Evolutionary conservation across 2,329 filamentous ascomycete species (phyloP).

Genomic region (Pseudogymnoascus sp.): DNA sequence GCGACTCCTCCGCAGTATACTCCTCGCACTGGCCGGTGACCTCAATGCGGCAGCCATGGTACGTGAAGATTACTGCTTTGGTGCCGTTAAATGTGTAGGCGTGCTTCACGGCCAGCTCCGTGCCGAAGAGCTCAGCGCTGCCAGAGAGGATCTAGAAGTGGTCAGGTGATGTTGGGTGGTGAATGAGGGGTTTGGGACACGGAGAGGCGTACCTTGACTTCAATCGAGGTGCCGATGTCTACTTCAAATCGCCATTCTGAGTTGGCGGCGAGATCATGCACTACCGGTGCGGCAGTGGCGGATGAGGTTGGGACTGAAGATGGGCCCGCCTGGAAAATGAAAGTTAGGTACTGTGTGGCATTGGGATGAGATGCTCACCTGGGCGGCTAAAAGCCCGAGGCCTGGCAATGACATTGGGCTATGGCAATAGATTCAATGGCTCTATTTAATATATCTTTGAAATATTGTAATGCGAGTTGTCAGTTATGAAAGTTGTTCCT

Average conservation of each 20-base stretch:
- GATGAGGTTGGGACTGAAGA: conserved; percentile 18
- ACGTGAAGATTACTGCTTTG: conserved; percentile 85
- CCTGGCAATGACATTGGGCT: conserved; percentile 62
- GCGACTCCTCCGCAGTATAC: conserved; percentile 68
- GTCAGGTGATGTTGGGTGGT: conserved; percentile 31
- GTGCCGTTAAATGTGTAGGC: conserved; percentile 72
- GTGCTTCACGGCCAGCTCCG: conserved; percentile 75
- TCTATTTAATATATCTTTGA: neutral
- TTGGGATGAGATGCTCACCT: conserved; percentile 20
- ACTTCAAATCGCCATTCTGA: conserved; percentile 77
- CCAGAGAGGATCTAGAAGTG: conserved; percentile 58
- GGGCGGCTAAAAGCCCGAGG: conserved; percentile 51
- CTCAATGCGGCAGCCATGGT: conserved; percentile 82
- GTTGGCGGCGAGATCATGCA: conserved; percentile 50
- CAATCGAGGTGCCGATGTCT: conserved; percentile 42
- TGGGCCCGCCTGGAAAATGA: conserved; percentile 16
- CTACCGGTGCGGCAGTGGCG: conserved; percentile 31
- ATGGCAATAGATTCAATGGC: neutral
- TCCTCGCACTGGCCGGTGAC: conserved; percentile 51
- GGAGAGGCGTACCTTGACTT: conserved; percentile 39
- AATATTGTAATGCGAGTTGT: conserved; percentile 16
- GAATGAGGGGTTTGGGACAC: neutral
- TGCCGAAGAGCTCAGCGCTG: conserved; percentile 87
- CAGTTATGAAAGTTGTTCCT: neutral
- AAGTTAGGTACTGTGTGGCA: conserved; percentile 15